These are phyloP conservation scores for Aspergillus carlsbadensis DNA, from an alignment of 495 filamentous ascomycete genomes.

Conservation along the genomic window DNA sequence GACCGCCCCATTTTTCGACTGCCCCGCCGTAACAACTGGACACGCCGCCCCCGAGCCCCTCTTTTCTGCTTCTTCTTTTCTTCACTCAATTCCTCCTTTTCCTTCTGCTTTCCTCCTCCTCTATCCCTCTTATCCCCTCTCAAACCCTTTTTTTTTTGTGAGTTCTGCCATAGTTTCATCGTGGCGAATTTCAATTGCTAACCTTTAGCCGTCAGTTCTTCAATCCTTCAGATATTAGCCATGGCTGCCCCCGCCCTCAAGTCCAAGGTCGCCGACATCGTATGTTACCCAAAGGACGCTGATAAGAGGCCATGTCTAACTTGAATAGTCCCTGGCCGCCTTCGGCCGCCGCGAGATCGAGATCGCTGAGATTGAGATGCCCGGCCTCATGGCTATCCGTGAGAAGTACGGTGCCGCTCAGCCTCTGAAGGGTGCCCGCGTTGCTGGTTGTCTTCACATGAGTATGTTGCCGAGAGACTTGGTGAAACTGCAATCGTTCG, in stretches of 20 bases:
- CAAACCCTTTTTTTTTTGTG: slow-evolving; percentile 9
- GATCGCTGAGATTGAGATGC: slow-evolving; percentile 98
- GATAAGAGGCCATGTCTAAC: neutral
- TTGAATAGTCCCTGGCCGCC: slow-evolving; percentile 74
- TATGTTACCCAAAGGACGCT: slow-evolving; percentile 36
- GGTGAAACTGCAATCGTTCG: neutral
- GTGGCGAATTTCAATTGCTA: slow-evolving; percentile 9
- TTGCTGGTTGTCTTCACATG: slow-evolving; percentile 99
- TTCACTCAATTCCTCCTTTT: slow-evolving; percentile 5
- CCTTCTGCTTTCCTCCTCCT: slow-evolving; percentile 1
- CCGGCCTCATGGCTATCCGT: slow-evolving; percentile 94
- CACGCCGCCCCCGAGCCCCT: neutral
- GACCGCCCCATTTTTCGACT: slow-evolving; percentile 12
- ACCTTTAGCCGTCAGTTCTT: slow-evolving; percentile 2
- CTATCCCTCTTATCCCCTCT: slow-evolving; percentile 3
- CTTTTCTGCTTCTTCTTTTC: slow-evolving; percentile 10
- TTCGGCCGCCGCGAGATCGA: slow-evolving; percentile 99
- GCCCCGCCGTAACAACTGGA: slow-evolving; percentile 12
- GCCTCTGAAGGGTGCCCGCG: slow-evolving; percentile 85
- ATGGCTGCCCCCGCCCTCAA: slow-evolving; percentile 79
- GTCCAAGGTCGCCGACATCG: slow-evolving; percentile 98
- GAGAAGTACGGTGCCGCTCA: slow-evolving; percentile 87
- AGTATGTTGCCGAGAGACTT: slow-evolving; percentile 49
- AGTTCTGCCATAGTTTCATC: neutral
- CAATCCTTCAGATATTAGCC: slow-evolving; percentile 19